These are phyloP conservation scores for Sporobolomyces phaffii DNA, from an alignment of 768 basidiomycete genomes.

Conservation along the genomic window DNA sequence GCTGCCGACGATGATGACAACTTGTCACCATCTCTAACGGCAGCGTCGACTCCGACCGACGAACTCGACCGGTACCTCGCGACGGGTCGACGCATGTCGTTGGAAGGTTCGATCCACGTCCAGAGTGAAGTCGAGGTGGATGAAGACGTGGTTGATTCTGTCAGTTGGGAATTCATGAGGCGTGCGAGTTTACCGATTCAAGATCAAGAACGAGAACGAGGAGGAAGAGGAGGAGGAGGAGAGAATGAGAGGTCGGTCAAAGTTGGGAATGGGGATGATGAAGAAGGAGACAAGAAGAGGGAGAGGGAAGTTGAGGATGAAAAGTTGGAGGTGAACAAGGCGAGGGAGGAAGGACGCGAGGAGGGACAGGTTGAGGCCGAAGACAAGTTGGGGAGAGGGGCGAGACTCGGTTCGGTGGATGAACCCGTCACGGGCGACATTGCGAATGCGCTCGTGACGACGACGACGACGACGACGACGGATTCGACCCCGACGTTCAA, in stretches of 20 bases:
- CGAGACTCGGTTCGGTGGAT: not conserved
- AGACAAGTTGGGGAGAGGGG: not conserved
- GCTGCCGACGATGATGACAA: too few relatives aligned
- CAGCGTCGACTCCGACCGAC: not conserved
- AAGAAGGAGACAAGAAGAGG: not conserved
- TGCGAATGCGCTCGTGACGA: not conserved
- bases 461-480: not conserved
- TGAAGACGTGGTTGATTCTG: not conserved
- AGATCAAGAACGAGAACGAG: not conserved
- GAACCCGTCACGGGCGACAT: conserved; percentile 12
- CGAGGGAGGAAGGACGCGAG: too few relatives aligned
- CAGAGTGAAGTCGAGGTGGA: conserved; percentile 18
- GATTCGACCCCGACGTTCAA: too few relatives aligned
- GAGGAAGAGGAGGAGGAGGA: not conserved
- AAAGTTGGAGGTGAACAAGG: not conserved
- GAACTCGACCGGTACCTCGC: conserved; percentile 3
- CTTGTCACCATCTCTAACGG: not conserved
- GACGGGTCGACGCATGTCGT: conserved; percentile 19
- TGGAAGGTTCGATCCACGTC: conserved; percentile 30
- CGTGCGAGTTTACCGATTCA: not conserved
- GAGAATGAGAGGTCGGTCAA: not conserved
- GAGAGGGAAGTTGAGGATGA: not conserved
- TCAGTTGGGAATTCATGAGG: conserved; percentile 7
- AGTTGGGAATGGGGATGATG: not conserved
- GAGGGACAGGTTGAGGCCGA: not conserved